phyloP scores from a whole-genome alignment of 495 filamentous ascomycete species.

The Amorphotheca resinae region DNA sequence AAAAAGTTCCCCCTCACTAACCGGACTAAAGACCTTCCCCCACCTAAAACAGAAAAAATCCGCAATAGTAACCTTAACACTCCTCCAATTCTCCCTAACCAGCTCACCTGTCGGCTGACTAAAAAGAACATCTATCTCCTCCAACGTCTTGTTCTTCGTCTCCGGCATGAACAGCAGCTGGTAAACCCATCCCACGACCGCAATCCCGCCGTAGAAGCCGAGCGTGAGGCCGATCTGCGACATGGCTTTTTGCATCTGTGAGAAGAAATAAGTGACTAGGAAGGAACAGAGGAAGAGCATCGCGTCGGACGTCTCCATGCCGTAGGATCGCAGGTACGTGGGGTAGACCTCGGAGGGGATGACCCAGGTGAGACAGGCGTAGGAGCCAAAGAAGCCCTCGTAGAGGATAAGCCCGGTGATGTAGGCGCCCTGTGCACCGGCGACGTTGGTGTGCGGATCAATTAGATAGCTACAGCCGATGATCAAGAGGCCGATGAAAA shows the following conservation, averaged over 20 bases:
- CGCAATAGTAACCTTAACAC: constrained; percentile 10
- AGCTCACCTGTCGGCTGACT: constrained; percentile 41
- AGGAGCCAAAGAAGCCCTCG: constrained; percentile 50
- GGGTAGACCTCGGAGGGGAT: constrained; percentile 48
- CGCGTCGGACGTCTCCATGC: constrained; percentile 45
- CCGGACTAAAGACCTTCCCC: constrained; percentile 18
- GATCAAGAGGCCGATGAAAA: constrained; percentile 45
- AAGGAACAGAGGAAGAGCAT: constrained; percentile 47
- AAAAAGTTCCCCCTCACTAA: constrained; percentile 16
- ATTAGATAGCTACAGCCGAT: constrained; percentile 43
- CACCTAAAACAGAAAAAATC: constrained; percentile 14
- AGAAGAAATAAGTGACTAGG: constrained; percentile 54
- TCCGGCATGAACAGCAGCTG: constrained; percentile 51
- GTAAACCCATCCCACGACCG: constrained; percentile 43
- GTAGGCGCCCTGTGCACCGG: constrained; percentile 36
- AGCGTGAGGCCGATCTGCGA: constrained; percentile 42
- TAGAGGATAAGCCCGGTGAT: constrained; percentile 46
- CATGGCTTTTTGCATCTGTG: constrained; percentile 43
- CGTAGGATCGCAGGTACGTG: constrained; percentile 46
- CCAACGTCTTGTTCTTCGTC: constrained; percentile 50
- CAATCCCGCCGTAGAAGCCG: constrained; percentile 50
- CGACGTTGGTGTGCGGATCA: constrained; percentile 24
- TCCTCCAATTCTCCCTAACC: constrained; percentile 36
- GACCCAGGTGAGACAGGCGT: constrained; percentile 52
- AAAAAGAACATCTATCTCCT: constrained; percentile 50